These are phyloP conservation scores for Rhodamnia argentea DNA, from an alignment of 345 rosid genomes.

Conservation along the genomic window DNA sequence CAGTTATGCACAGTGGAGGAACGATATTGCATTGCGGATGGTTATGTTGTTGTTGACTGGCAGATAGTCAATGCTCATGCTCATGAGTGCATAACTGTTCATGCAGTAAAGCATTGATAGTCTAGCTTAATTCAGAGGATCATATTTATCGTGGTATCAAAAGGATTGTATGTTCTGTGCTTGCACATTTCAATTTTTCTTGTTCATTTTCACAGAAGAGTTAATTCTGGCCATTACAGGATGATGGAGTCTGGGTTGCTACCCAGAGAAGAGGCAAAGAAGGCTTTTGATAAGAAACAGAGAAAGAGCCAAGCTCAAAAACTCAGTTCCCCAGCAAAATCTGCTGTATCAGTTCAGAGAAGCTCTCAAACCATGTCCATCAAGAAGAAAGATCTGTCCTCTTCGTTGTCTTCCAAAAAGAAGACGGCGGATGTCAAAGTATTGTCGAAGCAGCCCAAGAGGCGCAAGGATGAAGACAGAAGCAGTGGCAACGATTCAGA, in stretches of 20 bases:
- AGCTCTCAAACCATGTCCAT: constrained; percentile 18
- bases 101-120: neutral
- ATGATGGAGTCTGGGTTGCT: constrained; percentile 98
- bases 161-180: neutral
- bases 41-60: neutral
- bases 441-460: constrained; percentile 31
- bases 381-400: constrained; percentile 14
- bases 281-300: constrained; percentile 59
- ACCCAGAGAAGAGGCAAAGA: constrained; percentile 53
- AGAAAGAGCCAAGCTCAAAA: constrained; percentile 32
- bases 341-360: constrained; percentile 25
- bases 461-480: constrained; percentile 36
- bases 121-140: neutral
- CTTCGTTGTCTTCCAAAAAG: constrained; percentile 33
- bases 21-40: neutral
- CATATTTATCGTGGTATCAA: neutral
- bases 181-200: neutral
- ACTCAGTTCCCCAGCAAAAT: constrained; percentile 45
- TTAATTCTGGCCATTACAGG: constrained; percentile 30
- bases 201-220: neutral
- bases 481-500: constrained; percentile 46
- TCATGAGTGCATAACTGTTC: neutral
- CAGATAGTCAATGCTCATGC: neutral
- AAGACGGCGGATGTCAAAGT: constrained; percentile 28
- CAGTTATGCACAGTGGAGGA: neutral